Percentiles rank a stretch among this genome's conserved stretches.
phyloP scores from a whole-genome alignment of 1,139 yeast genomes.

The Hemisphaericaspora lyxosophila region DNA sequence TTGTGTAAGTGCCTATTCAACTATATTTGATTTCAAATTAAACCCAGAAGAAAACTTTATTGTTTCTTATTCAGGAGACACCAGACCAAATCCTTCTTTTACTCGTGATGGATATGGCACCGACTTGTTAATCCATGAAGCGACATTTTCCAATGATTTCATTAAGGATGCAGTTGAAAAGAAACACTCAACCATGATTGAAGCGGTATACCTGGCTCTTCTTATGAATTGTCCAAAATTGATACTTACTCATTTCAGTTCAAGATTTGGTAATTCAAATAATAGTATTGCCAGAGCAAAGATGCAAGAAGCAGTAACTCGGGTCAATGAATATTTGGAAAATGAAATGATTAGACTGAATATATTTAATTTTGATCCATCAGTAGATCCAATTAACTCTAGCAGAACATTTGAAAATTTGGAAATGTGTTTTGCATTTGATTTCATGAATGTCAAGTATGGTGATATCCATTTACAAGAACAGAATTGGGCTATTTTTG shows the following conservation, averaged over 20 bases:
- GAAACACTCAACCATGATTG: slow-evolving; percentile 87
- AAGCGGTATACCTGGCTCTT: slow-evolving; percentile 71
- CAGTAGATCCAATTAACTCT: slow-evolving; percentile 6
- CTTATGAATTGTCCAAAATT: slow-evolving; percentile 72
- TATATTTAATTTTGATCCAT: slow-evolving; percentile 24
- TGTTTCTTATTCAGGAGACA: slow-evolving; percentile 91
- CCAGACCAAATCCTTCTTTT: slow-evolving; percentile 69
- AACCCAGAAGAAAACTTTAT: slow-evolving; percentile 43
- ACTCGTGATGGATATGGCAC: slow-evolving; percentile 67
- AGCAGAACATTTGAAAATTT: slow-evolving; percentile 27
- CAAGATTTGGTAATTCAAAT: slow-evolving; percentile 76
- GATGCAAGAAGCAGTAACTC: slow-evolving; percentile 21
- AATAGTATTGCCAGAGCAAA: slow-evolving; percentile 32
- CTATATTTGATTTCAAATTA: slow-evolving; percentile 51
- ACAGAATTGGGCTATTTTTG: slow-evolving; percentile 10
- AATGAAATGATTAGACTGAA: slow-evolving; percentile 24
- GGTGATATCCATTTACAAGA: slow-evolving; percentile 15
- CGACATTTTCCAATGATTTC: slow-evolving; percentile 81
- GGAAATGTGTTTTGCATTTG: slow-evolving; percentile 44
- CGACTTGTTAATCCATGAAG: slow-evolving; percentile 86
- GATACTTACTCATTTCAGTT: slow-evolving; percentile 87
- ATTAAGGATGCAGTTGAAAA: slow-evolving; percentile 80
- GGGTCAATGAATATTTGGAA: slow-evolving; percentile 27
- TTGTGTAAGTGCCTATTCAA: slow-evolving; percentile 82
- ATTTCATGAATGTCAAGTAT: slow-evolving; percentile 35